Conservation (phyloP, 2,329 filamentous ascomycete genomes). For the Hypoxylon sp. region DNA sequence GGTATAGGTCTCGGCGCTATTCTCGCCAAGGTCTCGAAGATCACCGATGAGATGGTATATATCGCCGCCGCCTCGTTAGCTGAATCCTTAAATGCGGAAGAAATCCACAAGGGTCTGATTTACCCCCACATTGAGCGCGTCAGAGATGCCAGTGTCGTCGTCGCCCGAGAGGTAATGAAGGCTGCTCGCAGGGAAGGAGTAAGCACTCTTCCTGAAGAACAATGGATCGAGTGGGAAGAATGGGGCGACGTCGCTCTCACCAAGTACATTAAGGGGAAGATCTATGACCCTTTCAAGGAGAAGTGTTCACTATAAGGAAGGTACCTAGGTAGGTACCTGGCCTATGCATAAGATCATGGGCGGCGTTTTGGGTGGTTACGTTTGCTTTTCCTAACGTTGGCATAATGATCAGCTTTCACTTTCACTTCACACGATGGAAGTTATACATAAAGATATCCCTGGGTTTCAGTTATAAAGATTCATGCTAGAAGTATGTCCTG, state of each 20-base stretch:
- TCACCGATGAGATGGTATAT: conserved; percentile 98
- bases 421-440: conserved; percentile 43
- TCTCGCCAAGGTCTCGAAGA: conserved; percentile 84
- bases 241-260: conserved; percentile 74
- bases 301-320: conserved; percentile 36
- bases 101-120: conserved; percentile 85
- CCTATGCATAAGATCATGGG: conserved; percentile 43
- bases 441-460: conserved; percentile 40
- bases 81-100: conserved; percentile 81
- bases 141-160: conserved; percentile 86
- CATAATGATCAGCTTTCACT: conserved; percentile 41
- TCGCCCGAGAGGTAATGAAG: conserved; percentile 93
- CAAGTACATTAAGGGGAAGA: conserved; percentile 69
- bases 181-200: conserved; percentile 87
- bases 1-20: conserved; percentile 95
- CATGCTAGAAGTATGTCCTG: conserved; percentile 17
- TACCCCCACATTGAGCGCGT: conserved; percentile 94
- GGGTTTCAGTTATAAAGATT: conserved; percentile 26
- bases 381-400: conserved; percentile 33
- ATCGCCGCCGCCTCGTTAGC: conserved; percentile 87
- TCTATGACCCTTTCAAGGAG: conserved; percentile 68
- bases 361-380: conserved; percentile 42
- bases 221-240: conserved; percentile 80
- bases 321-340: too few species aligned
- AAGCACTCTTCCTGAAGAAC: conserved; percentile 73